Percentiles rank a stretch among this genome's conserved stretches.
These are phyloP conservation scores for Capsicum rhomboideum DNA, from an alignment of 257 asterid genomes.

Conservation along the genomic window DNA sequence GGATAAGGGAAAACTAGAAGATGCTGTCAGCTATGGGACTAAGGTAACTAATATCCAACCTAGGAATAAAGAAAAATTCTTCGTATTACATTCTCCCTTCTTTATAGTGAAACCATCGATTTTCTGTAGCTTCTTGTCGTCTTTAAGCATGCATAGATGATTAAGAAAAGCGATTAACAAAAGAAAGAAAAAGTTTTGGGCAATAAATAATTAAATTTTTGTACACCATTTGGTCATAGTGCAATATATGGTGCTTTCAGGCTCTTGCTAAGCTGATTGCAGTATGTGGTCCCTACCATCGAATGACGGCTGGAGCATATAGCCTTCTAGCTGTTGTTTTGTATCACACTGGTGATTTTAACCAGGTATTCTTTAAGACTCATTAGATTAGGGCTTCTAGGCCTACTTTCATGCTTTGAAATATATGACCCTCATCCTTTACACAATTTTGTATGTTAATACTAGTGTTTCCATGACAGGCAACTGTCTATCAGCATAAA, in stretches of 20 bases:
- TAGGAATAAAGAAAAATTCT: neutral
- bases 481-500: slow-evolving; percentile 93
- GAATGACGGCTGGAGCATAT: slow-evolving; percentile 96
- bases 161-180: neutral
- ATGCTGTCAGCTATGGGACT: slow-evolving; percentile 85
- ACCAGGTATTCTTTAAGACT: slow-evolving; percentile 50
- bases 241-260: slow-evolving; percentile 28
- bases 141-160: neutral
- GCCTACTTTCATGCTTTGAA: neutral
- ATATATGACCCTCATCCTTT: neutral
- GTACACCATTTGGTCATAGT: neutral
- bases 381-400: neutral
- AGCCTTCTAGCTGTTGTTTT: slow-evolving; percentile 98
- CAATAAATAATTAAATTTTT: neutral
- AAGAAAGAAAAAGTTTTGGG: neutral
- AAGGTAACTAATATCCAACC: slow-evolving; percentile 34
- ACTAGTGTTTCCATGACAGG: slow-evolving; percentile 28
- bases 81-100: neutral
- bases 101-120: neutral
- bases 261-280: slow-evolving; percentile 94
- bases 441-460: neutral
- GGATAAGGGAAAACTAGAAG: slow-evolving; percentile 97
- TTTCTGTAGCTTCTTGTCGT: neutral
- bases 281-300: slow-evolving; percentile 96
- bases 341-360: slow-evolving; percentile 96